Base-by-base conservation (phyloP, 805 yeast genomes). In the Candida anglica region DNA sequence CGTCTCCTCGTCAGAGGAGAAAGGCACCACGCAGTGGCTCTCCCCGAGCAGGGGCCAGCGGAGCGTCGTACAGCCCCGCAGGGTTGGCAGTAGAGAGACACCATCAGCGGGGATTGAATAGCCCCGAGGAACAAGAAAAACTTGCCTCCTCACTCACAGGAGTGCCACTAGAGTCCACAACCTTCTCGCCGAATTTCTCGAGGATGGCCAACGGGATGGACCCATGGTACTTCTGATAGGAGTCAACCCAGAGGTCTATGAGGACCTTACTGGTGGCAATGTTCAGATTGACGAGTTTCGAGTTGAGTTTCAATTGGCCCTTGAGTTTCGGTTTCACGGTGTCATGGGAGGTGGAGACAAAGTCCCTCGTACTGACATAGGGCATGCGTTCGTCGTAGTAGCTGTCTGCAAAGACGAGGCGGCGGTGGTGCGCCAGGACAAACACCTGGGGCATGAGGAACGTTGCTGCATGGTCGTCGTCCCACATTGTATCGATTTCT, bases 391-490 rank as follows among this genome's bases (percentile, higher is more conserved):
- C 56, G 21, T 48, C 51, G 30, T 39, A 49, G 23, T 43, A 46
- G 26, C 40, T 44, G 27, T 48, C 53, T 22, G 50, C 41, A 4
- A 47, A 31, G 3, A 54, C 28, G 18, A 58, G 33, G 21, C 28
- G n/a, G n/a, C n/a, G n/a, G n/a, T n/a, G 36, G 15, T 40, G 28
- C 4, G 35, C 43, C n/a, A 27, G 15, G 13, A 29, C 46, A 38
- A 45, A 56, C 4, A 46, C 43, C 19, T 45, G 50, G 2, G 62
- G 60, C 5, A 53, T 33, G 11, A 58, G 36, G 19, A 42, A 42
- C 7, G 29, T 11, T 21, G 23, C 23, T 21, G 23, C 23, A 11
- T 9, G 23, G 11, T 21, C 11, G 23, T 9, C 23, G 23, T 21
- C 11, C 23, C 23, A 21, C n/a, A n/a, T n/a, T n/a, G n/a, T n/a